Evolutionary conservation across 73 alveolate genomes (phyloP), one percentile per base, ranked within the genome.

Genomic region (Blepharisma japonicum): DNA sequence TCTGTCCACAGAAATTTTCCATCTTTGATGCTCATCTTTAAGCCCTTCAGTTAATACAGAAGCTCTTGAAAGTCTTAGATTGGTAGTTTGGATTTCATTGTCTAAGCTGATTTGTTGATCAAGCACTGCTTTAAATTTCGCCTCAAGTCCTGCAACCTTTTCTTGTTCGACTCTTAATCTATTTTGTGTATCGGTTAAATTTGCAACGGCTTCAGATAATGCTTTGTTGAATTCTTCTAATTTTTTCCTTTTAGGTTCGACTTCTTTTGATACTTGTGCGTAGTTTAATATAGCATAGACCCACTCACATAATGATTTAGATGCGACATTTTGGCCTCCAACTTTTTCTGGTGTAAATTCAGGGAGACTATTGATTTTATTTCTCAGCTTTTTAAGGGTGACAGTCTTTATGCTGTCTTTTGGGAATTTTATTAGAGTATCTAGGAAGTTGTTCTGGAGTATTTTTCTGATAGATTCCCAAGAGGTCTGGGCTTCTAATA

Each of bases 41-140:
- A 96, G 94, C 51, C 95, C 93, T 6, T 82, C 94, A n/a, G 96
- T 82, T 72, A 96, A 79, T 71, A 86, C 93, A 74, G 90, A 98
- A 5, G 99, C 99, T 76, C 99, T 84, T 56, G 89, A 92, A 88
- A 96, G 82, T 67, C 98, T 84, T 77, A 82, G 86, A 77, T 93
- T 94, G 53, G 98, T 95, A 71, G 91, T 85, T 68, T 92, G 92
- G 79, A 92, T 94, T 87, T 96, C 98, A 48, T 85, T 89, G 55
- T 88, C 98, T 55, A 96, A 87, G 50, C 91, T 85, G 77, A 90
- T 84, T 83, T 91, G 86, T 84, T 96, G 96, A 51, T 84, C 87
- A 27, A 83, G 91, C 83, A 96, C 94, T 79, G 93, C 96, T 32
- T 89, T 81, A 78, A 93, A 85, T 86, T 91, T 78, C 85, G 81